A percentile compares a stretch with the other conserved stretches of the same genome.
Evolutionary conservation across 2,329 filamentous ascomycete genomes (phyloP).

Genomic region (Graphiopsis chlorocephala): DNA sequence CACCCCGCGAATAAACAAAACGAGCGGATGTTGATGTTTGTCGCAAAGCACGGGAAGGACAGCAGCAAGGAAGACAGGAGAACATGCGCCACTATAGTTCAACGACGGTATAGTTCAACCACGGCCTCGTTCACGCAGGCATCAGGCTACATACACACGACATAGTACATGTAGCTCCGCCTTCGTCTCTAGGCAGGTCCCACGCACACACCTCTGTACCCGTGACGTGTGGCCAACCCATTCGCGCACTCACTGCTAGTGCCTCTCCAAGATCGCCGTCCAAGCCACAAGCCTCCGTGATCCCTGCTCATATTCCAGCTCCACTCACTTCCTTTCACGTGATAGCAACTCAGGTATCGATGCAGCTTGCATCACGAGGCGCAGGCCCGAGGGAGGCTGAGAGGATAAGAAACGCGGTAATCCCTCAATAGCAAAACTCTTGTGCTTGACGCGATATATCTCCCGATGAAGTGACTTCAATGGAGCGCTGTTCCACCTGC

Average conservation of each 20-base stretch:
- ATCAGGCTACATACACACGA: background rate
- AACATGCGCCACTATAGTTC: background rate
- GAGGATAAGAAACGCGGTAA: background rate
- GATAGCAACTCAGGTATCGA: background rate
- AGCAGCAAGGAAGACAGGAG: background rate
- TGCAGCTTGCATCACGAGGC: background rate
- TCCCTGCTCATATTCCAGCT: background rate
- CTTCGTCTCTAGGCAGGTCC: conserved; percentile 1
- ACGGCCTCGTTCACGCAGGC: background rate
- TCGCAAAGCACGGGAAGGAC: background rate
- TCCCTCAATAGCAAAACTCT: too few relatives aligned
- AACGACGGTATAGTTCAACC: too few relatives aligned
- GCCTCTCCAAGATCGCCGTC: background rate
- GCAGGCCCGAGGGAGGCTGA: background rate
- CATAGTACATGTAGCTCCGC: background rate
- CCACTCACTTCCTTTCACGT: background rate
- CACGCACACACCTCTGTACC: background rate
- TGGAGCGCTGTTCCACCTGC: background rate
- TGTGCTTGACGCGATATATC: too few relatives aligned
- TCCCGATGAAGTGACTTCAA: too few relatives aligned
- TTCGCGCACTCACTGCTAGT: background rate
- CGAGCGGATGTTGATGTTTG: background rate
- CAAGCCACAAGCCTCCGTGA: background rate
- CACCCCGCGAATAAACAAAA: background rate
- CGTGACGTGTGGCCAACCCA: background rate